Evolutionary conservation across 2,329 filamentous ascomycete species (phyloP).

Genomic region (Lachnellula suecica): DNA sequence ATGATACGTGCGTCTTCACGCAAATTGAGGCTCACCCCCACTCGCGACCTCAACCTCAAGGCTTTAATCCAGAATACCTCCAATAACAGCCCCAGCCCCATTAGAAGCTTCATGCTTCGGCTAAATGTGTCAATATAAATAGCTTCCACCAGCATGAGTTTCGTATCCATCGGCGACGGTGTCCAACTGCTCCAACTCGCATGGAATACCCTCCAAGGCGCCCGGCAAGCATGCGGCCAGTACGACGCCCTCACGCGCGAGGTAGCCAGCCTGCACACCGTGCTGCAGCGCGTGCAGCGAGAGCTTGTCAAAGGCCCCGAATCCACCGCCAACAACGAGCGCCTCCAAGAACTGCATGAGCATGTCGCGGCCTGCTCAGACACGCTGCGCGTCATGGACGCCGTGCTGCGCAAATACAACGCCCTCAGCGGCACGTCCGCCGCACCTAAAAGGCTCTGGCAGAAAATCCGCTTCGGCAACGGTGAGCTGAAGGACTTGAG

Average conservation of each 20-base stretch:
- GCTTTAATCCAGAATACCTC: too few relatives aligned
- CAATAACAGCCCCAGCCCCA: too few relatives aligned
- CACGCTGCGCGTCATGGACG: slow-evolving; percentile 1
- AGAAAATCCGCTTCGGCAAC: slow-evolving; percentile 12
- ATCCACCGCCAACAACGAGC: slow-evolving; percentile 2
- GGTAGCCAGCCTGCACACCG: slow-evolving; percentile 50
- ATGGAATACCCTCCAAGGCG: slow-evolving; percentile 1
- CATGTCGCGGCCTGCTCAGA: not conserved
- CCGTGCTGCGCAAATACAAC: slow-evolving; percentile 11
- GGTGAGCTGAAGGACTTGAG: slow-evolving; percentile 8
- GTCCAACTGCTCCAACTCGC: slow-evolving; percentile 7
- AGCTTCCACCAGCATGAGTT: slow-evolving; percentile 8
- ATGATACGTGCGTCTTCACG: too few relatives aligned
- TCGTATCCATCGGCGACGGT: slow-evolving; percentile 11
- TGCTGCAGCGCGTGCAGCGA: slow-evolving; percentile 51
- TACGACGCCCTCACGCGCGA: slow-evolving; percentile 46
- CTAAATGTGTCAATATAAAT: too few relatives aligned
- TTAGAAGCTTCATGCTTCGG: too few relatives aligned
- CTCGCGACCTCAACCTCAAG: too few relatives aligned
- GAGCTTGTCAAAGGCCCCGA: slow-evolving; percentile 55
- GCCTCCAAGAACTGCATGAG: slow-evolving; percentile 5
- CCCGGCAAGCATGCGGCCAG: slow-evolving; percentile 43
- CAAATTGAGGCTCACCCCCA: too few relatives aligned
- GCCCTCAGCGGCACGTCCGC: not conserved
- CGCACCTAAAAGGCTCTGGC: not conserved